A percentile compares a stretch with the other conserved stretches of the same genome.
These are phyloP conservation scores for Lepidopterella palustris DNA, from an alignment of 495 filamentous ascomycete species.

Conservation along the genomic window DNA sequence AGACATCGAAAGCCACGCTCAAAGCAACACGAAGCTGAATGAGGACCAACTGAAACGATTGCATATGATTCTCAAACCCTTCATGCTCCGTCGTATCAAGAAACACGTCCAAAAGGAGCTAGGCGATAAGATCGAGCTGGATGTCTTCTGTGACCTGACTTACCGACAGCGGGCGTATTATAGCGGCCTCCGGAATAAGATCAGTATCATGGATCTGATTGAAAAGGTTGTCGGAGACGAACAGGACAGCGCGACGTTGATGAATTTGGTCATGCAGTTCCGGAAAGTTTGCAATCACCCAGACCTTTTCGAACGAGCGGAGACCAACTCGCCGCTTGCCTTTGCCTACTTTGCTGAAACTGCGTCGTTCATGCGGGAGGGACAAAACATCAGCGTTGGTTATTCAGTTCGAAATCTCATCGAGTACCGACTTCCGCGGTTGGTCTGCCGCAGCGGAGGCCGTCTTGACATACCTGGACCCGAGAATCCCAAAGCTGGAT, in stretches of 20 bases:
- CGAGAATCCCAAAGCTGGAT: slow-evolving; percentile 68
- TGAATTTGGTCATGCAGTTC: slow-evolving; percentile 99
- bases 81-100: slow-evolving; percentile 98
- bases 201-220: slow-evolving; percentile 96
- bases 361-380: slow-evolving; percentile 87
- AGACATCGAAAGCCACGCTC: slow-evolving; percentile 96
- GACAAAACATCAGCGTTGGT: slow-evolving; percentile 64
- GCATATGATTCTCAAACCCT: slow-evolving; percentile 98
- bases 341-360: slow-evolving; percentile 84
- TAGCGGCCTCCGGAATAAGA: slow-evolving; percentile 82
- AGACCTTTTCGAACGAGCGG: slow-evolving; percentile 91
- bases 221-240: slow-evolving; percentile 96
- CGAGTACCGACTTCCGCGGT: slow-evolving; percentile 70
- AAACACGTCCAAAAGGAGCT: slow-evolving; percentile 98
- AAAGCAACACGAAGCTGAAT: slow-evolving; percentile 97
- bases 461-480: slow-evolving; percentile 69
- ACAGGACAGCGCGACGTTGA: slow-evolving; percentile 86
- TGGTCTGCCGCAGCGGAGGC: slow-evolving; percentile 70
- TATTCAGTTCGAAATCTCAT: slow-evolving; percentile 87
- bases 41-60: slow-evolving; percentile 93
- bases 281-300: slow-evolving; percentile 99
- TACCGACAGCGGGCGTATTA: slow-evolving; percentile 97
- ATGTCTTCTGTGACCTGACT: slow-evolving; percentile 93
- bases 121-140: slow-evolving; percentile 95
- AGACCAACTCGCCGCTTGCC: slow-evolving; percentile 80